Percentiles rank a stretch among this genome's conserved stretches.
These are phyloP conservation scores for Colletotrichum melonis DNA, from an alignment of 2,329 filamentous ascomycete genomes.

Conservation along the genomic window DNA sequence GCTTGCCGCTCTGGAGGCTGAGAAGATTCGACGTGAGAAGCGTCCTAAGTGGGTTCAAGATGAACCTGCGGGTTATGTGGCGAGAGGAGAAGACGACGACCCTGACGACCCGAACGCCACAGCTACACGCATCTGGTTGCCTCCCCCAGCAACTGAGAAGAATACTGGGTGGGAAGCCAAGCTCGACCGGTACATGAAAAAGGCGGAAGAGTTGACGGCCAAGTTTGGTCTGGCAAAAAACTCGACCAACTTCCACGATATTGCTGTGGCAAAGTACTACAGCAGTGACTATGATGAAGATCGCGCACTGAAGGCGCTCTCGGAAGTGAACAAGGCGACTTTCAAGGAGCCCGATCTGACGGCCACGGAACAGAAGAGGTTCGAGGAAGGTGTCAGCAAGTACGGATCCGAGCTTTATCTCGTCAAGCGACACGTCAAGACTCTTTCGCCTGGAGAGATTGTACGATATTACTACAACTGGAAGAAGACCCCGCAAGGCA, in stretches of 20 bases:
- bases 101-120: constrained; percentile 81
- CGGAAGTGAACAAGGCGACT: constrained; percentile 73
- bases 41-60: constrained; percentile 95
- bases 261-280: constrained; percentile 80
- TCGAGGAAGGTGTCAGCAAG: constrained; percentile 90
- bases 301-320: constrained; percentile 76
- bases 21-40: constrained; percentile 81
- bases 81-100: constrained; percentile 81
- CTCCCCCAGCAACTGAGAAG: constrained; percentile 67
- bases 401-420: constrained; percentile 90
- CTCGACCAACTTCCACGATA: constrained; percentile 89
- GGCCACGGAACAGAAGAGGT: constrained; percentile 84
- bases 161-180: constrained; percentile 72
- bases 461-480: constrained; percentile 97
- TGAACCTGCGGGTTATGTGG: constrained; percentile 86
- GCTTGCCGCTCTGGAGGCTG: constrained; percentile 81
- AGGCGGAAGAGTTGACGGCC: constrained; percentile 72
- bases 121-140: constrained; percentile 81
- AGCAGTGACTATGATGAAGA: constrained; percentile 77
- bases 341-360: constrained; percentile 88
- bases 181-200: constrained; percentile 78
- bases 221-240: constrained; percentile 77
- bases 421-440: constrained; percentile 88
- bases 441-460: constrained; percentile 80
- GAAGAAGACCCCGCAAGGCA: constrained; percentile 92